Conservation (phyloP, 1,284 basidiomycete species). For the Pseudozyma pruni region DNA sequence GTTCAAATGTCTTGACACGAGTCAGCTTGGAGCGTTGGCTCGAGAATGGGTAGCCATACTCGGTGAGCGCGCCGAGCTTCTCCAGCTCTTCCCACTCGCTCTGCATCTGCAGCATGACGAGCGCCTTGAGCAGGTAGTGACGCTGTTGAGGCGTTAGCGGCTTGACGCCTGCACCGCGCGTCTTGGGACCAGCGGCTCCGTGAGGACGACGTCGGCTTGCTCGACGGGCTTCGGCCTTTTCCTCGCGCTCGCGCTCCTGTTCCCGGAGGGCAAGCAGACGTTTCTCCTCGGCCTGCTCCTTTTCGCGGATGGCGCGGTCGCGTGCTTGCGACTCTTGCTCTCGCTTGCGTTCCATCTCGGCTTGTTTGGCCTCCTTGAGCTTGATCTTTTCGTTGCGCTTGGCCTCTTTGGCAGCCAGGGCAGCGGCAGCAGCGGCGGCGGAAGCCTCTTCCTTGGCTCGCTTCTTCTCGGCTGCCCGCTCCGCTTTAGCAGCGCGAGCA, state of each 20-base stretch:
- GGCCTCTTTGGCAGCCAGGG: slow-evolving; percentile 44
- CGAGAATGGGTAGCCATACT: slow-evolving; percentile 65
- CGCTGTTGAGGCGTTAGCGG: slow-evolving; percentile 61
- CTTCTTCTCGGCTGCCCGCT: slow-evolving; percentile 25
- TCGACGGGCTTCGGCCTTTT: slow-evolving; percentile 35
- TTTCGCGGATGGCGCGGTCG: slow-evolving; percentile 34
- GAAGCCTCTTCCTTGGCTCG: slow-evolving; percentile 44
- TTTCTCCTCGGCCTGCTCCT: slow-evolving; percentile 41
- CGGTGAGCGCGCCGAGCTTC: slow-evolving; percentile 57
- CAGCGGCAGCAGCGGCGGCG: slow-evolving; percentile 45
- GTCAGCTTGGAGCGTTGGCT: slow-evolving; percentile 51
- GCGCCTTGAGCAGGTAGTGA: slow-evolving; percentile 64
- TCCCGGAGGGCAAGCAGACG: slow-evolving; percentile 38
- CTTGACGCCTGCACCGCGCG: slow-evolving; percentile 26
- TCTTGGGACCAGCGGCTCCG: slow-evolving; percentile 28
- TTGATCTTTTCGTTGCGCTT: slow-evolving; percentile 40
- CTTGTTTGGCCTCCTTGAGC: slow-evolving; percentile 31
- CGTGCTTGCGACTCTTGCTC: slow-evolving; percentile 40
- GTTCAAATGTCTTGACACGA: slow-evolving; percentile 52
- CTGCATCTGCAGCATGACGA: slow-evolving; percentile 65
- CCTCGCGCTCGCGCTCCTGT: slow-evolving; percentile 33
- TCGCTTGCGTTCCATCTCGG: slow-evolving; percentile 34
- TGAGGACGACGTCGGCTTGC: slow-evolving; percentile 36
- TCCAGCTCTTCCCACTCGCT: slow-evolving; percentile 59
- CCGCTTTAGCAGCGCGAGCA: slow-evolving; percentile 32